Evolutionary conservation across 192 early-diverging fungal genomes (phyloP).

Genomic region (Umbelopsis isabellina): DNA sequence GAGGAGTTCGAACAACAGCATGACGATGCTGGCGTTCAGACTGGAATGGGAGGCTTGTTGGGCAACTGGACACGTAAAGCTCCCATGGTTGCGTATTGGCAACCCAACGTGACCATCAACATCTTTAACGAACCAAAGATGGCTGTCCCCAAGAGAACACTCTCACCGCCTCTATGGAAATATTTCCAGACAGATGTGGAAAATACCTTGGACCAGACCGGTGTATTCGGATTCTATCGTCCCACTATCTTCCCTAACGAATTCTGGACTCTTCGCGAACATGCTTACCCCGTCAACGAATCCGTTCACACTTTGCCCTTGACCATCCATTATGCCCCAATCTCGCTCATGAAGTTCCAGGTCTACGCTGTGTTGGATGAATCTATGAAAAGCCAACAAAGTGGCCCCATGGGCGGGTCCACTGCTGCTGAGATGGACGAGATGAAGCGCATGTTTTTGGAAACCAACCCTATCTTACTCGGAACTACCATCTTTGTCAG

Average conservation of each 20-base stretch:
- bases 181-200: slow-evolving; percentile 47
- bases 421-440: slow-evolving; percentile 68
- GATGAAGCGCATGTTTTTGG: slow-evolving; percentile 87
- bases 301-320: slow-evolving; percentile 74
- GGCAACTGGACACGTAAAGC: slow-evolving; percentile 38
- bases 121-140: slow-evolving; percentile 53
- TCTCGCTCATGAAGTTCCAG: slow-evolving; percentile 77
- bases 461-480: slow-evolving; percentile 87
- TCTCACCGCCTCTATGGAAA: slow-evolving; percentile 58
- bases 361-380: slow-evolving; percentile 51
- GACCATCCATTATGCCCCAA: slow-evolving; percentile 62
- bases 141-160: slow-evolving; percentile 45
- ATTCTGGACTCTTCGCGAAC: slow-evolving; percentile 78
- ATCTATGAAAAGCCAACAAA: slow-evolving; percentile 69
- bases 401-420: slow-evolving; percentile 58
- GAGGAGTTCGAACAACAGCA: slow-evolving; percentile 25
- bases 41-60: slow-evolving; percentile 17
- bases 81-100: slow-evolving; percentile 75
- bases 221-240: slow-evolving; percentile 56
- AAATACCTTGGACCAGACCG: slow-evolving; percentile 34
- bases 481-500: slow-evolving; percentile 78
- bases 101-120: slow-evolving; percentile 72
- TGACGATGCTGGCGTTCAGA: neutral
- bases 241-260: slow-evolving; percentile 79
- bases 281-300: slow-evolving; percentile 71